These are phyloP conservation scores for Cymodocea nodosa DNA, from an alignment of 116 monocot species.

Conservation along the genomic window DNA sequence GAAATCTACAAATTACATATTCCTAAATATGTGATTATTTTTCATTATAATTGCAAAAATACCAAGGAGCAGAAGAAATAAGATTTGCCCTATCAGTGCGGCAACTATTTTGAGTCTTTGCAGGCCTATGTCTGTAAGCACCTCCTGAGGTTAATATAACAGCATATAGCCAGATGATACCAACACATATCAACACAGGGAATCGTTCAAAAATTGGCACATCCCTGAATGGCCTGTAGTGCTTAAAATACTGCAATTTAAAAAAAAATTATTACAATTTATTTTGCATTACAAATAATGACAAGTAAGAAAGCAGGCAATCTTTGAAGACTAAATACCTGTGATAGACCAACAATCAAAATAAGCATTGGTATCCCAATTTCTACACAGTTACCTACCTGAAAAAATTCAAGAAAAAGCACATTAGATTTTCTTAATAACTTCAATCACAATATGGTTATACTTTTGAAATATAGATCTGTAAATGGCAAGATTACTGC, in stretches of 20 bases:
- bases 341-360: slow-evolving; percentile 58
- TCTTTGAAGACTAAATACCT: slow-evolving; percentile 21
- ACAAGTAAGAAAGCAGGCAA: background rate
- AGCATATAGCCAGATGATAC: slow-evolving; percentile 65
- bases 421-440: background rate
- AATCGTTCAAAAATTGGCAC: slow-evolving; percentile 84
- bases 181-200: slow-evolving; percentile 60
- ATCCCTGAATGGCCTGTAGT: slow-evolving; percentile 49
- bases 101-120: slow-evolving; percentile 59
- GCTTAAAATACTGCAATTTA: slow-evolving; percentile 71
- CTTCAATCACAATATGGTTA: background rate
- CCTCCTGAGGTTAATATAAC: slow-evolving; percentile 68
- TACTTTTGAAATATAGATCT: background rate
- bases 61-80: slow-evolving; percentile 84
- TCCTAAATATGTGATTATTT: no score
- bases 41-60: background rate
- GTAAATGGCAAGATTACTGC: slow-evolving; percentile 15
- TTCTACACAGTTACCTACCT: slow-evolving; percentile 87
- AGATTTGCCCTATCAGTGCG: slow-evolving; percentile 80
- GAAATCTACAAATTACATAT: no score
- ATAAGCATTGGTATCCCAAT: slow-evolving; percentile 90
- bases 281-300: background rate
- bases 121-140: slow-evolving; percentile 61
- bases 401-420: slow-evolving; percentile 7
- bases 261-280: background rate